Conservation (phyloP, 495 filamentous ascomycete genomes). For the Neurospora hispaniola region DNA sequence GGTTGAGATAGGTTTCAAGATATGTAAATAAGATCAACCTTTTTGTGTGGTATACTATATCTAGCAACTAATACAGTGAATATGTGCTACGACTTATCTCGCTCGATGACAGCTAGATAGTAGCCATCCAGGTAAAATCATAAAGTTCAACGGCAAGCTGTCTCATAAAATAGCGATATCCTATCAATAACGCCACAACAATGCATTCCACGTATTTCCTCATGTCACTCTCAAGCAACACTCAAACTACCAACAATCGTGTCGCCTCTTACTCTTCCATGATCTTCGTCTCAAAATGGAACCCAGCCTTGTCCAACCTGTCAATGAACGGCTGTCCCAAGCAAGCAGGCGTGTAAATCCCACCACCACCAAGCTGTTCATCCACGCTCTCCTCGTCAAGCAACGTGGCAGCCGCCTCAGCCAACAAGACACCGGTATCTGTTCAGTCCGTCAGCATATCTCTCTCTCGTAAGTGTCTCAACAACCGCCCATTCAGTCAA, state of each 20-base stretch:
- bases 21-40: background rate
- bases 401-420: conserved; percentile 61
- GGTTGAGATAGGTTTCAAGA: background rate
- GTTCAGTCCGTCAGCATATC: conserved; percentile 9
- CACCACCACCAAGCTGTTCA: conserved; percentile 51
- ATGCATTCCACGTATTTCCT: background rate
- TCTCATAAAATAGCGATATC: background rate
- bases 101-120: background rate
- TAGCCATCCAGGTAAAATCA: background rate
- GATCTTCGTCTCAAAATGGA: conserved; percentile 47
- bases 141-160: background rate
- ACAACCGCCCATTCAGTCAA: no score
- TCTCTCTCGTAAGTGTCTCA: background rate
- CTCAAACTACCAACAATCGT: background rate
- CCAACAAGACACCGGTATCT: conserved; percentile 59
- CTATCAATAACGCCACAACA: background rate
- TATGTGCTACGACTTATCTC: background rate
- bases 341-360: conserved; percentile 68
- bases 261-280: conserved; percentile 8
- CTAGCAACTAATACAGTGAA: background rate
- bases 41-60: background rate
- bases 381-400: conserved; percentile 42
- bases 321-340: conserved; percentile 70
- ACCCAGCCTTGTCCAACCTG: conserved; percentile 51
- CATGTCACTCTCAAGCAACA: background rate